phyloP scores from a whole-genome alignment of 176 grass and related monocot genomes.

The Oryza coarctata region DNA sequence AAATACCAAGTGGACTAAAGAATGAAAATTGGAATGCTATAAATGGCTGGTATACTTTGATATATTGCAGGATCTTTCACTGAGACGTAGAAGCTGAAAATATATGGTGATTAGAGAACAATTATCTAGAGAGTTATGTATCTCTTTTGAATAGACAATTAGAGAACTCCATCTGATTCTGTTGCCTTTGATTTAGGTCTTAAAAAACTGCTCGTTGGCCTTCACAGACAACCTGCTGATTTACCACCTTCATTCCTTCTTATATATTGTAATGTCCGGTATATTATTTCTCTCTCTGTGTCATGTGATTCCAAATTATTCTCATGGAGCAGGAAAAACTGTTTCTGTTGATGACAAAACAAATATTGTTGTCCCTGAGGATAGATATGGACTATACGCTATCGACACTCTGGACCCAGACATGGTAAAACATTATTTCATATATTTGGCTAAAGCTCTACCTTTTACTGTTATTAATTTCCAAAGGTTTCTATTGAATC shows the following conservation, averaged over 20 bases:
- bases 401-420: constrained; percentile 89
- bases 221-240: not conserved
- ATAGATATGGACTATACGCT: constrained; percentile 85
- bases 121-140: not conserved
- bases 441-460: constrained; percentile 16
- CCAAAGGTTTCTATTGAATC: not conserved
- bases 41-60: not conserved
- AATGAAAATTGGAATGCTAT: not conserved
- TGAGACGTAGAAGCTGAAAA: not conserved
- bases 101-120: not conserved
- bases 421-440: constrained; percentile 52
- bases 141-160: not conserved
- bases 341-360: constrained; percentile 75
- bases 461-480: constrained; percentile 17
- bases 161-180: not conserved
- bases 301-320: constrained; percentile 30
- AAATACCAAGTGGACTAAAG: not conserved
- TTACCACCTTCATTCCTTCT: not conserved
- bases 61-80: not conserved
- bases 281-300: not conserved
- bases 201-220: not conserved
- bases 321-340: constrained; percentile 69
- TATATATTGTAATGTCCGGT: not conserved
- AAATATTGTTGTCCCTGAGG: constrained; percentile 75
- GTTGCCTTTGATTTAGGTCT: not conserved